Percentiles rank a stretch among this genome's conserved stretches.
These are phyloP conservation scores for Pistacia integerrima DNA, from an alignment of 345 rosid genomes.

Conservation along the genomic window DNA sequence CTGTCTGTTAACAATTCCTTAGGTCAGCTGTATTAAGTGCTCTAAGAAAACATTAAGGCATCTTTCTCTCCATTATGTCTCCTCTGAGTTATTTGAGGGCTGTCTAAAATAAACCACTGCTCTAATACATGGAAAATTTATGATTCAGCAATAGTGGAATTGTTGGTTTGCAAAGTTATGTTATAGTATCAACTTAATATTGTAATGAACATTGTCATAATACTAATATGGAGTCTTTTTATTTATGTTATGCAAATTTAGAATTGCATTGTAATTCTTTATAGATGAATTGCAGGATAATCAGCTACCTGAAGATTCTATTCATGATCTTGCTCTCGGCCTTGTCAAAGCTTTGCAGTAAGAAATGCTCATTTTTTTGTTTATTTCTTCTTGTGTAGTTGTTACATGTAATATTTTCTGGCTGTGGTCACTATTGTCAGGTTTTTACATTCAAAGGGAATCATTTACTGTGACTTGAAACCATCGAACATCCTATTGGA, in stretches of 20 bases:
- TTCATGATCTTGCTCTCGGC: constrained; percentile 75
- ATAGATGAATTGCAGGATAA: constrained; percentile 60
- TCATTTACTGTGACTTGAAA: constrained; percentile 89
- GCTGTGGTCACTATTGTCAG: constrained; percentile 38
- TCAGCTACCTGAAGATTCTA: constrained; percentile 88
- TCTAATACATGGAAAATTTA: not conserved
- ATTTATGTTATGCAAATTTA: constrained; percentile 7
- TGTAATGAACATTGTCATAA: not conserved
- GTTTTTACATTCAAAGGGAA: constrained; percentile 86
- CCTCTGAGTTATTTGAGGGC: not conserved
- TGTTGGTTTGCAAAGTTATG: not conserved
- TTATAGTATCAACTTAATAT: not conserved
- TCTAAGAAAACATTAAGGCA: too few relatives aligned
- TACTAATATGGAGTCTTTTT: constrained; percentile 1
- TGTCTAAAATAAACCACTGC: not conserved
- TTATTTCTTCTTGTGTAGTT: constrained; percentile 14
- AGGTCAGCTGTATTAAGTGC: too few relatives aligned
- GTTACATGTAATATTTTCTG: not conserved
- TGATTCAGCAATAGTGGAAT: not conserved
- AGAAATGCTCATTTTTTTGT: constrained; percentile 32
- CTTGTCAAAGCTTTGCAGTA: constrained; percentile 86
- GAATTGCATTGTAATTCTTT: constrained; percentile 15
- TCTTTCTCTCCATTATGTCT: not conserved
- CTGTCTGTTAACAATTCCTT: not conserved
- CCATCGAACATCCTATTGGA: constrained; percentile 96